Base-by-base conservation (phyloP, 1,284 basidiomycete species). In the Chiua sp. region DNA sequence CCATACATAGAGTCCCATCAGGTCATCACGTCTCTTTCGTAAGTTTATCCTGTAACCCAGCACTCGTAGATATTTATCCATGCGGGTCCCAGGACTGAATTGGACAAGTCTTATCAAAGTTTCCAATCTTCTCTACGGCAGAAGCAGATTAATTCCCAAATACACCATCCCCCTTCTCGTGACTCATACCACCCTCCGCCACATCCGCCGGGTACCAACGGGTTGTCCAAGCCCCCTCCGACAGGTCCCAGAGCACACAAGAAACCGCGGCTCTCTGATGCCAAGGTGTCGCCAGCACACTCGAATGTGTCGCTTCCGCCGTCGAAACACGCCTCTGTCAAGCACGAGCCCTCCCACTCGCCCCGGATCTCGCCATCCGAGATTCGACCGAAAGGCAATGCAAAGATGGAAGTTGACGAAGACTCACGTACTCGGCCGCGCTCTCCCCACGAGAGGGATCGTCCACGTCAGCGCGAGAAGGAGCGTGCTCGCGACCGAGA, bases 161-260 rank as follows among this genome's bases (percentile, higher is more conserved):
- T 78, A 57, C 76, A 81, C 67, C 72, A 77, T 63, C 64, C 78
- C 65, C 63, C 71, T 39, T 60, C 70, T 60, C 66, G 70, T 44
- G 65, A 77, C 37, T 32, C 56, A 46, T 72, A 72, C 54, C 72
- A 75, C 39, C 53, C 59, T 67, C 73, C 62, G 65, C 69, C 50
- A 69, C 72, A 70, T 51, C 51, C 65, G 42, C 52, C 65, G 46
- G 54, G 47, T 26, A 59, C 63, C 46, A 70, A 68, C 65, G 76
- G 79, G 20, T 62, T 75, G 35, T 71, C 76, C n/a, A 90, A 86
- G 71, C 79, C 78, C 5, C 86, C 84, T 13, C 91, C 91, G 0
- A 93, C 90, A 6, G 91, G 85, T 20, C 91, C 91, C 4, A 84
- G 91, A 53, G 89, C 89, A 22, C 81, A 90, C 73, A 92, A 92